These are phyloP conservation scores for Sporisorium graminicola DNA, from an alignment of 1,284 basidiomycete species.

Conservation along the genomic window DNA sequence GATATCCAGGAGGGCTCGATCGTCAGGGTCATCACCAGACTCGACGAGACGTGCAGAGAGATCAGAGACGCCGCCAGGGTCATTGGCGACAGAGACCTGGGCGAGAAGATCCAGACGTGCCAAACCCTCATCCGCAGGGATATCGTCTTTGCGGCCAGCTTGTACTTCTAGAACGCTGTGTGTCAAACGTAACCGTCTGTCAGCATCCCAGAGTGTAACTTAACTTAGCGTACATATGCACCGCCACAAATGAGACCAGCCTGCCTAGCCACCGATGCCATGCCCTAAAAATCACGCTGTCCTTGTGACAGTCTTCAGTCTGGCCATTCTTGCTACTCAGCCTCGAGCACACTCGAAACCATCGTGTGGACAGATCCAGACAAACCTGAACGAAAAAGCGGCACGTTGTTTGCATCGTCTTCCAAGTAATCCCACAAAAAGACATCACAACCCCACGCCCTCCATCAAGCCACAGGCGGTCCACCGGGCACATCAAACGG, in stretches of 20 bases:
- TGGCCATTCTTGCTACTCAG: too few species aligned
- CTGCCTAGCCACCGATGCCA: too few species aligned
- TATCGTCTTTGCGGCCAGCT: conserved; percentile 66
- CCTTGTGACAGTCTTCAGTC: too few species aligned
- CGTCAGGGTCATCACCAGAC: conserved; percentile 91
- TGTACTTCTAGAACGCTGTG: conserved; percentile 63
- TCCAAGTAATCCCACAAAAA: not conserved
- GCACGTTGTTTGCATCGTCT: too few species aligned
- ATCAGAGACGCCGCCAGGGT: conserved; percentile 96
- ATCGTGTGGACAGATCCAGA: too few species aligned
- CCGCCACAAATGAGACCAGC: too few species aligned
- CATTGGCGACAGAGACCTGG: conserved; percentile 93
- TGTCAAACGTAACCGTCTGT: too few species aligned
- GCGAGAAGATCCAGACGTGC: conserved; percentile 97
- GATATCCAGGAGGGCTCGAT: conserved; percentile 98
- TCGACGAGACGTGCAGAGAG: conserved; percentile 97
- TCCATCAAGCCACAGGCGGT: conserved; percentile 27
- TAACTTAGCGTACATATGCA: too few species aligned
- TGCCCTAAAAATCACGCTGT: too few species aligned
- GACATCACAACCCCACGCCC: not conserved
- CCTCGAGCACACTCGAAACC: too few species aligned
- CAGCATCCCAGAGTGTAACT: too few species aligned
- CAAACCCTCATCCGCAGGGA: conserved; percentile 81
- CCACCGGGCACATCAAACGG: conserved; percentile 31
- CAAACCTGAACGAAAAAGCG: too few species aligned